Conservation (phyloP, 192 early-diverging fungal genomes). For the Coemansia sp. region DNA sequence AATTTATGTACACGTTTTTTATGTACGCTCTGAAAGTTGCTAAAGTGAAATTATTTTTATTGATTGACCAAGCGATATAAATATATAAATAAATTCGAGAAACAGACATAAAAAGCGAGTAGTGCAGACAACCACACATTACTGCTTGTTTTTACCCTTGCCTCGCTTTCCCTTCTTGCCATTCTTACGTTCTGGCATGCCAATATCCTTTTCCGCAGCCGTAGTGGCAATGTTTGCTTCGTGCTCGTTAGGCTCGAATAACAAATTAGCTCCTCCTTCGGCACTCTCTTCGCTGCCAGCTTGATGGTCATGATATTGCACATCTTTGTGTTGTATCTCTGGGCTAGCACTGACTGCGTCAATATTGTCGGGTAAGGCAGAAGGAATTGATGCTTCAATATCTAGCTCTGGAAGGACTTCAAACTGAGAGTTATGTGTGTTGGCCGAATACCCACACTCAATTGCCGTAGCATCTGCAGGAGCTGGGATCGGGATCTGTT, state of each 20-base stretch:
- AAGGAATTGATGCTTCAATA: background rate
- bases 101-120: background rate
- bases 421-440: background rate
- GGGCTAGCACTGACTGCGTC: background rate
- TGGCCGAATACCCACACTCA: conserved; percentile 11
- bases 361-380: background rate
- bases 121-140: background rate
- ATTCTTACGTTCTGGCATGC: conserved; percentile 1
- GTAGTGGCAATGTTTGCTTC: background rate
- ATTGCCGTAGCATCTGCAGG: conserved; percentile 27
- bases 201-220: background rate
- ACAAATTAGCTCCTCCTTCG: background rate
- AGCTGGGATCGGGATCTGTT: conserved; percentile 1
- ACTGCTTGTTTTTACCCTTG: conserved; percentile 16
- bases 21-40: conserved; percentile 38
- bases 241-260: background rate
- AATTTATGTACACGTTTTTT: conserved; percentile 47
- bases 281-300: background rate
- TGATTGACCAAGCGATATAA: background rate
- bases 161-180: conserved; percentile 29
- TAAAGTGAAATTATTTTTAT: background rate
- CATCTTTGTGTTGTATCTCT: background rate
- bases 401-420: conserved; percentile 1
- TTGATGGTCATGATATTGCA: background rate
- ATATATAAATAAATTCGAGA: background rate